Conservation (phyloP, 257 asterid species). For the Asclepias syriaca region DNA sequence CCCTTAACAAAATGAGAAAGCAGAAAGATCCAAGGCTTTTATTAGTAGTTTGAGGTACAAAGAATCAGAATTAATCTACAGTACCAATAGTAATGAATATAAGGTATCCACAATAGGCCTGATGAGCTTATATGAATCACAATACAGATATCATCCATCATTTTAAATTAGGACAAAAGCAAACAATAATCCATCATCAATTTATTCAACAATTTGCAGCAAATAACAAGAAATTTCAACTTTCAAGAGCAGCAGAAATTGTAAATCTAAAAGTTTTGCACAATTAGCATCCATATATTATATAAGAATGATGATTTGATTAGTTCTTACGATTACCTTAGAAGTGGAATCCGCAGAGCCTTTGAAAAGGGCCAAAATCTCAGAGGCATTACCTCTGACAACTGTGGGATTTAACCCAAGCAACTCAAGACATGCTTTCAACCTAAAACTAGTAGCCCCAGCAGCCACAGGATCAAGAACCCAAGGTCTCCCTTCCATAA, state of each 20-base stretch:
- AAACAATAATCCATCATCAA: neutral
- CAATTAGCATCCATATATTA: neutral
- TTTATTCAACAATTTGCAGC: neutral
- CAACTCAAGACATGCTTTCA: slow-evolving; percentile 68
- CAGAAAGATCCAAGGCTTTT: neutral
- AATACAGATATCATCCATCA: neutral
- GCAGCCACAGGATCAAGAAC: slow-evolving; percentile 95
- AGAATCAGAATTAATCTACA: neutral
- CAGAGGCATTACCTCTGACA: slow-evolving; percentile 87
- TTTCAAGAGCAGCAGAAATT: neutral
- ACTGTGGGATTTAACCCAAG: slow-evolving; percentile 63
- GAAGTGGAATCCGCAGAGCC: slow-evolving; percentile 46
- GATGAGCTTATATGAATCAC: neutral
- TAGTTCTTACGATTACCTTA: slow-evolving; percentile 37
- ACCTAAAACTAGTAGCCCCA: slow-evolving; percentile 69
- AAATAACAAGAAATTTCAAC: neutral
- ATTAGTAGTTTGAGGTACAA: neutral
- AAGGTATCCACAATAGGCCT: neutral
- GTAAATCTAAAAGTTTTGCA: neutral
- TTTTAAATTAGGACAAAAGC: neutral
- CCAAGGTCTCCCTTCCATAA: slow-evolving; percentile 61
- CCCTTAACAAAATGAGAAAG: slow-evolving; percentile 43
- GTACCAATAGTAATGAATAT: neutral
- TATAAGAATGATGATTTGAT: neutral
- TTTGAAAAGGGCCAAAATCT: slow-evolving; percentile 72